Evolutionary conservation across 2,329 filamentous ascomycete species (phyloP).

Genomic region (Apiospora hydei): DNA sequence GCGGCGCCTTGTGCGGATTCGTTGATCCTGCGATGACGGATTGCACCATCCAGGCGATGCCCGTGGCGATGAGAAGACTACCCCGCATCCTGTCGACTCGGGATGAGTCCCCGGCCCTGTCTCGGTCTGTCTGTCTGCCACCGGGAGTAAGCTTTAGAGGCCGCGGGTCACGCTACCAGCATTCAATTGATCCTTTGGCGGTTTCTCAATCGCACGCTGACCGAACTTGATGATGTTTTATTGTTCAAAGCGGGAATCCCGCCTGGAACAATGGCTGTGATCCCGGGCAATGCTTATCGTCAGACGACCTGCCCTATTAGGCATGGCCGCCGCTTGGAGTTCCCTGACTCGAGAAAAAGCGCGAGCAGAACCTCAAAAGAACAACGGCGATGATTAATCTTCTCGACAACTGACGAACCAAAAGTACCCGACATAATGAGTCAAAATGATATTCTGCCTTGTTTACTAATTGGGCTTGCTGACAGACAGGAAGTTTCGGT

Average conservation of each 20-base stretch:
- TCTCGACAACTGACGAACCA: neutral
- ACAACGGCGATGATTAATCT: neutral
- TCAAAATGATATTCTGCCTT: neutral
- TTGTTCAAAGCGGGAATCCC: neutral
- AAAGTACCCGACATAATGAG: neutral
- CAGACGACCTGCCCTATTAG: constrained; percentile 14
- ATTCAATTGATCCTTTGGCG: neutral
- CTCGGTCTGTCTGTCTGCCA: neutral
- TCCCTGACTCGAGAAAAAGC: neutral
- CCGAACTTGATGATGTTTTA: neutral
- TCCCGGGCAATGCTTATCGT: neutral
- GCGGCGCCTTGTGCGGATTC: constrained; percentile 34
- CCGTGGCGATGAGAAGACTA: constrained; percentile 12
- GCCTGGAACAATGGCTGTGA: neutral
- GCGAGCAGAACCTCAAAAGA: neutral
- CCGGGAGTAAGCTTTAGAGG: neutral
- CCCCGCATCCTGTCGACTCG: constrained; percentile 23
- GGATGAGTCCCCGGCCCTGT: neutral
- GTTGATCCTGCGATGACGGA: constrained; percentile 10
- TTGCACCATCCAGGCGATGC: constrained; percentile 15
- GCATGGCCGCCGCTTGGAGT: neutral
- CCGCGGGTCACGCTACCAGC: neutral
- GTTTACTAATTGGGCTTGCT: neutral
- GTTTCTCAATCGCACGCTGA: neutral
- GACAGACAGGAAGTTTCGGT: no score